phyloP scores from a whole-genome alignment of 306 rosid genomes.

The Cicer cuneatum region DNA sequence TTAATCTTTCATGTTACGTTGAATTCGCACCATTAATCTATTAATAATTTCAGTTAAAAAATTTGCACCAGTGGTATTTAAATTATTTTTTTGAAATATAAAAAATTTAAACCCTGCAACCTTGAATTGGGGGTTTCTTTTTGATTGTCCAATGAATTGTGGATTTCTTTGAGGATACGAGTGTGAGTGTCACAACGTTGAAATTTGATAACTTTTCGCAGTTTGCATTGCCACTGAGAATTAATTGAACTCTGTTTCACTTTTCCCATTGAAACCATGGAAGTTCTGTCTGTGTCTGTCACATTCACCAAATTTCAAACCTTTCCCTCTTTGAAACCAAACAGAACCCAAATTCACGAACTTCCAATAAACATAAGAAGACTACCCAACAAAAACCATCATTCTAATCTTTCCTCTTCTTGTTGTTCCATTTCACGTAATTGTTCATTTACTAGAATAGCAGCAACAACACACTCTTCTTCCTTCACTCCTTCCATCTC shows the following conservation, averaged over 20 bases:
- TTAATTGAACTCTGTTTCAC: background rate
- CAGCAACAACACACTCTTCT: conserved; percentile 48
- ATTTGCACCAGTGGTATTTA: too few species aligned
- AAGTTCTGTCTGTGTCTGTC: conserved; percentile 50
- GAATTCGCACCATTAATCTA: too few species aligned
- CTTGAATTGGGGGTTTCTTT: too few species aligned
- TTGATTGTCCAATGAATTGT: too few species aligned
- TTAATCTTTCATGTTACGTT: too few species aligned
- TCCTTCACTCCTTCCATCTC: conserved; percentile 48
- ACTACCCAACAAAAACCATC: conserved; percentile 42
- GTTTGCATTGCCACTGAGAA: background rate
- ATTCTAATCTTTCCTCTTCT: conserved; percentile 42
- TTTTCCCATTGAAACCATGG: conserved; percentile 43
- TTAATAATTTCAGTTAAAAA: too few species aligned
- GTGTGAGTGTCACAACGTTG: too few species aligned
- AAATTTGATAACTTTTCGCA: background rate
- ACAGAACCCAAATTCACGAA: conserved; percentile 42
- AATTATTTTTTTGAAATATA: too few species aligned
- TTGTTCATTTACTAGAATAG: conserved; percentile 39
- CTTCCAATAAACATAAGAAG: conserved; percentile 47
- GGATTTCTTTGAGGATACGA: too few species aligned
- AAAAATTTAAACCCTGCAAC: too few species aligned
- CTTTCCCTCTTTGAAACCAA: conserved; percentile 47
- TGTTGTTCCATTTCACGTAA: conserved; percentile 36
- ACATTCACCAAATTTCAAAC: conserved; percentile 39